Conservation (phyloP, 2,329 filamentous ascomycete genomes). For the Decorospora gaudefroyi region DNA sequence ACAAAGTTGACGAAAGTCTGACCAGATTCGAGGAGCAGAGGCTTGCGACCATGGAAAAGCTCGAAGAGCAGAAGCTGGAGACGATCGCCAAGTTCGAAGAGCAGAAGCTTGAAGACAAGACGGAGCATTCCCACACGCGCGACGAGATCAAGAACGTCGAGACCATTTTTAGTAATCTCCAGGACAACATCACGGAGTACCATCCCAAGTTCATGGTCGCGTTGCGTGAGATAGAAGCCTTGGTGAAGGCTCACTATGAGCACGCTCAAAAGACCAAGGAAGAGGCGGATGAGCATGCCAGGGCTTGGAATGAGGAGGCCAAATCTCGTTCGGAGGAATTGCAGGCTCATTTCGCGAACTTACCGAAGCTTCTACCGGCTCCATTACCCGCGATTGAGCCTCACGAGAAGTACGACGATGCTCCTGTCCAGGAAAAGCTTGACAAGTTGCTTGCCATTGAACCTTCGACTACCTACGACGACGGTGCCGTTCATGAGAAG, state of each 20-base stretch:
- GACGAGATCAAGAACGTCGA: conserved; percentile 78
- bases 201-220: conserved; percentile 87
- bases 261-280: conserved; percentile 69
- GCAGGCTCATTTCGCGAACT: conserved; percentile 46
- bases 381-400: conserved; percentile 53
- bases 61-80: conserved; percentile 49
- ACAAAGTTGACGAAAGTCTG: conserved; percentile 77
- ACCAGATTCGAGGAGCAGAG: conserved; percentile 77
- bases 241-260: conserved; percentile 86
- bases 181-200: conserved; percentile 77
- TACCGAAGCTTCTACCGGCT: conserved; percentile 54
- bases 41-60: conserved; percentile 74
- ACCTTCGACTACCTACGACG: conserved; percentile 35
- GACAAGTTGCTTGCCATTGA: conserved; percentile 58
- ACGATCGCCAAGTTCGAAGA: conserved; percentile 76
- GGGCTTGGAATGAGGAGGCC: conserved; percentile 51
- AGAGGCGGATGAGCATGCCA: conserved; percentile 51
- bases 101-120: conserved; percentile 72
- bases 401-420: conserved; percentile 60
- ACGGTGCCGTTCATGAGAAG: conserved; percentile 62
- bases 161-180: conserved; percentile 72
- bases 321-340: conserved; percentile 51
- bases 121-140: conserved; percentile 80
- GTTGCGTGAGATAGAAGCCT: conserved; percentile 79
- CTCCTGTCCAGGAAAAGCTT: conserved; percentile 60